Conservation (phyloP, 139 green algal species). For the Pleodorina starrii region DNA sequence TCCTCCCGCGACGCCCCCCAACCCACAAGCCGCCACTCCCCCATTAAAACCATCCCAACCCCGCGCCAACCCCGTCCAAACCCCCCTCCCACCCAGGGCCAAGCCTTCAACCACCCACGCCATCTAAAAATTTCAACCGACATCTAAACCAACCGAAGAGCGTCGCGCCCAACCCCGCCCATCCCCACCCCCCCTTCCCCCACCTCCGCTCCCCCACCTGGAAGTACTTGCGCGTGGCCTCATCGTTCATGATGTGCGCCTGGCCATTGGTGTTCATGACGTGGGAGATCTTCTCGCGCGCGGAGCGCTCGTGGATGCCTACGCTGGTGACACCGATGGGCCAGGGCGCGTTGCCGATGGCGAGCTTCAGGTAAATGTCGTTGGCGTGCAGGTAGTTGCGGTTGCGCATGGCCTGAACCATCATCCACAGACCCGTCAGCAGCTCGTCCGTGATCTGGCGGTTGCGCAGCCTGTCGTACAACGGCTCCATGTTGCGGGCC, state of each 20-base stretch:
- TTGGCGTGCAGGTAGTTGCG: conserved; percentile 96
- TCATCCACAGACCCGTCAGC: conserved; percentile 75
- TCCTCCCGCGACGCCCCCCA: too few relatives aligned
- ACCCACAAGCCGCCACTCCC: too few relatives aligned
- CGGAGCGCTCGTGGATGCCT: conserved; percentile 93
- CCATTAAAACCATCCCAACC: too few relatives aligned
- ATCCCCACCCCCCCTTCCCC: too few relatives aligned
- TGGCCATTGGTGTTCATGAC: conserved; percentile 77
- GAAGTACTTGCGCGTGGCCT: conserved; percentile 95
- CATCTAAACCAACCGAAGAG: too few relatives aligned
- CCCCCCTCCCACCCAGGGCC: too few relatives aligned
- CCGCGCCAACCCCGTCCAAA: too few relatives aligned
- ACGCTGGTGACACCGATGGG: conserved; percentile 96
- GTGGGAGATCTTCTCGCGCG: conserved; percentile 96
- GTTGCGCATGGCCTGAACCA: conserved; percentile 79
- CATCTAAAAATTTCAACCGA: too few relatives aligned
- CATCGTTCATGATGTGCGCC: conserved; percentile 99
- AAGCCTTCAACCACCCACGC: too few relatives aligned
- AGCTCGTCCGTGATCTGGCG: conserved; percentile 82
- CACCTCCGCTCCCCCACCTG: conserved; percentile 61
- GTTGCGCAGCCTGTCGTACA: conserved; percentile 85
- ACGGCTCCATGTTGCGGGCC: conserved; percentile 86
- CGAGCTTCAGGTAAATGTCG: conserved; percentile 96
- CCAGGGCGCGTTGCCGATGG: conserved; percentile 97
- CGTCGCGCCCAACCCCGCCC: too few relatives aligned